Conservation (phyloP, 2,329 filamentous ascomycete species). For the Xylariales sp. region DNA sequence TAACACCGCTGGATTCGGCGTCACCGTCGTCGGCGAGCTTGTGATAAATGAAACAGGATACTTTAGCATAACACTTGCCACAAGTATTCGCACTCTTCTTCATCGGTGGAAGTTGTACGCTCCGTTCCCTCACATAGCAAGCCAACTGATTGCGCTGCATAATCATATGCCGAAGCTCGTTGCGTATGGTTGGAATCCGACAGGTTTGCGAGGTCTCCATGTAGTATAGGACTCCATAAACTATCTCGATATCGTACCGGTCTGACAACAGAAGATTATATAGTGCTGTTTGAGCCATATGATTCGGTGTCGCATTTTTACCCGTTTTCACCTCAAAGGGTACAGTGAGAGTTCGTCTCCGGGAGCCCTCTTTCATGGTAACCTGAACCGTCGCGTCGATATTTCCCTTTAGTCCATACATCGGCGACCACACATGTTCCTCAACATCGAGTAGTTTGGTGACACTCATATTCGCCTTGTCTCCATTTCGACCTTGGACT, state of each 20-base stretch:
- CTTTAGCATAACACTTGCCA: conserved; percentile 88
- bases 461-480: conserved; percentile 83
- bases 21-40: conserved; percentile 87
- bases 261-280: conserved; percentile 94
- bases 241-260: conserved; percentile 91
- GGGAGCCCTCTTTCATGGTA: conserved; percentile 77
- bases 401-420: conserved; percentile 97
- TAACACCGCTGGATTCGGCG: conserved; percentile 82
- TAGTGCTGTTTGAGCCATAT: conserved; percentile 92
- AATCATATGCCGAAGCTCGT: conserved; percentile 95
- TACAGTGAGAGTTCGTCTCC: conserved; percentile 78
- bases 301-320: conserved; percentile 81
- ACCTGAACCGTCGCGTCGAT: conserved; percentile 97
- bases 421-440: conserved; percentile 97
- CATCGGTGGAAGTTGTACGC: conserved; percentile 85
- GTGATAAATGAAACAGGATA: conserved; percentile 92
- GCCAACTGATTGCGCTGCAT: conserved; percentile 94
- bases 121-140: conserved; percentile 83
- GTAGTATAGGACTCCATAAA: conserved; percentile 93
- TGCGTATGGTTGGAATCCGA: conserved; percentile 84
- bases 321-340: conserved; percentile 98
- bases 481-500: conserved; percentile 82
- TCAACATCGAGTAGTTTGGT: conserved; percentile 96
- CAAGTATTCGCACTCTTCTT: conserved; percentile 84
- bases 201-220: conserved; percentile 90